Evolutionary conservation across 2,329 filamentous ascomycete species (phyloP), one percentile per base, ranked within the genome.

Genomic region (Neodidymelliopsis sp.): DNA sequence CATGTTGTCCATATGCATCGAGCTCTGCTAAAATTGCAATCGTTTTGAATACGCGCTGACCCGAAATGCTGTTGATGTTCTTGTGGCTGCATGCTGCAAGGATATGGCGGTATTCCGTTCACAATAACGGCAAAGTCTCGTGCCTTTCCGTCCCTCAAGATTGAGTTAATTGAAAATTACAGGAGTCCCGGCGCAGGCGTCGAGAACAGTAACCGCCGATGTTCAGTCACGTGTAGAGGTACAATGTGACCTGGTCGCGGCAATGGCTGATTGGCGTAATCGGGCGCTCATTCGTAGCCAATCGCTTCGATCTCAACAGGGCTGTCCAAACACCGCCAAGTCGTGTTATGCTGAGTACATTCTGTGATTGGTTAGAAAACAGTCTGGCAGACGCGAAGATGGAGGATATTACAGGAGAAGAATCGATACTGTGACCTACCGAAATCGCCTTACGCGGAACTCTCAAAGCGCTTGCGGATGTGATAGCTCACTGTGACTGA

Each of bases 251-350:
- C 39, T 24, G 53, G 60, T 55, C 35, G 54, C 60, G 49, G 44
- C 42, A 22, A 47, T 29, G 59, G 59, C n/a, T 59, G n/a, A 58
- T 53, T 59, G 56, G 61, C 59, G 51, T 20, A 48, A 45, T 40
- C 30, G 22, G 45, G 41, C 45, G 16, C 16, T 6, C 13, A 8
- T 6, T 15, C 16, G 53, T 2, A 48, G 31, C 65, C 65, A 67
- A 67, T 67, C 63, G 56, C 52, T 63, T 59, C 34, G 2, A 15
- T 23, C 39, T 42, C 15, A 35, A 10, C 9, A 23, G 18, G 23
- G 43, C 35, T 47, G 18, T 12, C 38, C 58, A 12, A 35, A 20
- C 13, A 5, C 4, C 27, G 45, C 46, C 46, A 49, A 49, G 46
- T 9, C 10, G 1, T 1, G 2, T 29, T 11, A 23, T 2, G 15